Evolutionary conservation across 768 basidiomycete genomes (phyloP).

Genomic region (Paxillus ammoniavirescens): DNA sequence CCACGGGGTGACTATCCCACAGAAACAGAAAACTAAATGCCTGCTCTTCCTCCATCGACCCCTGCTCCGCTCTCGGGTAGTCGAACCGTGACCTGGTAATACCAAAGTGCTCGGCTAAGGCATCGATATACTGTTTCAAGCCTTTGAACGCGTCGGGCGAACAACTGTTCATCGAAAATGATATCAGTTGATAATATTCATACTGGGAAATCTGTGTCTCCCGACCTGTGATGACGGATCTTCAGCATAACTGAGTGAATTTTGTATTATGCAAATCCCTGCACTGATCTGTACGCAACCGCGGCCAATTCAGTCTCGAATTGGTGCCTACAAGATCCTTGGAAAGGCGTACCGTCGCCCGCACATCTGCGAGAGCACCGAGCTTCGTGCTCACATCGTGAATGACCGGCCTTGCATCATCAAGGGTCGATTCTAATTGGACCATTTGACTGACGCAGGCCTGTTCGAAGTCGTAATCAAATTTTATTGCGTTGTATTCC

Average conservation of each 20-base stretch:
- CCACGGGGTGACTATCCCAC: no score
- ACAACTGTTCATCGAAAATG: slow-evolving; percentile 3
- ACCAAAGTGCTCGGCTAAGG: slow-evolving; percentile 20
- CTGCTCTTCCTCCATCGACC: no score
- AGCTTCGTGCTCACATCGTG: slow-evolving; percentile 18
- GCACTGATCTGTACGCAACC: slow-evolving; percentile 15
- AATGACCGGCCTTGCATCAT: slow-evolving; percentile 10
- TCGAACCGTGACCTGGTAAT: slow-evolving; percentile 19
- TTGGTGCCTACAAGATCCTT: background rate
- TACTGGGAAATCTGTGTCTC: background rate
- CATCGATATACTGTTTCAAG: slow-evolving; percentile 18
- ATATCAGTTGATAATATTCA: background rate
- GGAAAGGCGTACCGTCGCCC: background rate
- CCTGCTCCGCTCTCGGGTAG: slow-evolving; percentile 1
- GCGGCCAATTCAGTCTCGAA: background rate
- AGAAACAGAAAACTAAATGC: no score
- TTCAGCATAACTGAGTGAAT: slow-evolving; percentile 5
- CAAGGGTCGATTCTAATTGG: no score
- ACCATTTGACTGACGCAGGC: no score
- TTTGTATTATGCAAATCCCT: slow-evolving; percentile 12
- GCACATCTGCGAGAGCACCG: slow-evolving; percentile 16
- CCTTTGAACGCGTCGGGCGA: slow-evolving; percentile 10
- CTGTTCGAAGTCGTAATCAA: no score
- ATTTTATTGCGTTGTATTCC: no score
- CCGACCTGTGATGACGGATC: slow-evolving; percentile 15